Evolutionary conservation across 1,284 basidiomycete genomes (phyloP).

Genomic region (Coniferiporia sulphurascens): DNA sequence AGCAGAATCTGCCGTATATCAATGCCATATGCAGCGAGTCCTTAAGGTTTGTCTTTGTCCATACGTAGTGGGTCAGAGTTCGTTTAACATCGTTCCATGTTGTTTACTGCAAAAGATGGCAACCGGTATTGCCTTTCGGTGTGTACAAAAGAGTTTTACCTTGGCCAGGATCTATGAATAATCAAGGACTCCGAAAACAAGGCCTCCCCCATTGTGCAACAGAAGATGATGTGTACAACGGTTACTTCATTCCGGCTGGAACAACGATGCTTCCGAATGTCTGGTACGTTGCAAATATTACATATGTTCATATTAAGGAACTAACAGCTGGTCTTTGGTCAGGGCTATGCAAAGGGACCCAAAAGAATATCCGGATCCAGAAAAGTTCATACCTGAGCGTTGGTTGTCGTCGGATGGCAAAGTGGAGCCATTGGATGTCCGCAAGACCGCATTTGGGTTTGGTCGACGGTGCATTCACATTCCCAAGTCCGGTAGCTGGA

Average conservation of each 20-base stretch:
- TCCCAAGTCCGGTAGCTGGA: too few species aligned
- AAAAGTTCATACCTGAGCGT: conserved; percentile 25
- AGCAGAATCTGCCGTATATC: conserved; percentile 22
- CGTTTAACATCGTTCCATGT: too few species aligned
- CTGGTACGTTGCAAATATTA: conserved; percentile 7
- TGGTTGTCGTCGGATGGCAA: conserved; percentile 16
- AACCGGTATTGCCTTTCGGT: conserved; percentile 13
- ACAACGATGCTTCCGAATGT: conserved; percentile 18
- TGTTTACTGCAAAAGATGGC: conserved; percentile 15
- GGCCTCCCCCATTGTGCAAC: conserved; percentile 15
- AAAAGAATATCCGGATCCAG: conserved; percentile 22
- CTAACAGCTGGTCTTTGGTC: neutral
- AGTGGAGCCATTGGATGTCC: neutral
- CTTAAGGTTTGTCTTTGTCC: neutral
- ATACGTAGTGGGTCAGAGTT: too few species aligned
- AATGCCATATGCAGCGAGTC: conserved; percentile 20
- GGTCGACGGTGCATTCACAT: too few species aligned
- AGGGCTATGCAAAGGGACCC: conserved; percentile 26
- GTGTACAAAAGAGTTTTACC: neutral
- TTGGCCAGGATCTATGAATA: neutral
- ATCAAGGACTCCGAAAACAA: neutral
- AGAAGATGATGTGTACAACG: conserved; percentile 20
- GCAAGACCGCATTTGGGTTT: neutral
- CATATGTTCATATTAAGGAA: neutral
- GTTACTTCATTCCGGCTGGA: conserved; percentile 19